Conservation (phyloP, 805 yeast species). For the Brettanomyces nanus region DNA sequence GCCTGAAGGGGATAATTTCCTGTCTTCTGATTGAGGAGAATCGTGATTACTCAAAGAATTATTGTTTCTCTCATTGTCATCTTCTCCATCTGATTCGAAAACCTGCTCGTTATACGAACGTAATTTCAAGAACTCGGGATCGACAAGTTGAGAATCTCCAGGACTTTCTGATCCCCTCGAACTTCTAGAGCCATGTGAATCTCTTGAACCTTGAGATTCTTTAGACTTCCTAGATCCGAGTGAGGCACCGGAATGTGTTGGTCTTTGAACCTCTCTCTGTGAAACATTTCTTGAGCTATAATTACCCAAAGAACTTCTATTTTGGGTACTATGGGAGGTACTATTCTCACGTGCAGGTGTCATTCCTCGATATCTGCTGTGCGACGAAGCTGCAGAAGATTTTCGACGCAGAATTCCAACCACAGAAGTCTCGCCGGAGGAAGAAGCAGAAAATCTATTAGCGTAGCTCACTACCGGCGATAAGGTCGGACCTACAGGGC, state of each 20-base stretch:
- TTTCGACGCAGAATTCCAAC: conserved; percentile 1
- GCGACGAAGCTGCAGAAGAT: conserved; percentile 5
- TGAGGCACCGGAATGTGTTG: not conserved
- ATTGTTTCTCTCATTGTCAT: conserved; percentile 16
- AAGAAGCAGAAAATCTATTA: conserved; percentile 5
- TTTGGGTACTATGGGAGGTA: no score
- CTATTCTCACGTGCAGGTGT: no score
- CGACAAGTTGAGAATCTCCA: conserved; percentile 5
- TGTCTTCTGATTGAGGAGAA: not conserved
- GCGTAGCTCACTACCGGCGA: conserved; percentile 21
- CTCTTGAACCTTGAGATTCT: not conserved
- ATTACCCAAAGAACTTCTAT: not conserved
- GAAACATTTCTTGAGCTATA: not conserved
- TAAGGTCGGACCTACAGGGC: conserved; percentile 15
- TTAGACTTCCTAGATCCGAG: not conserved
- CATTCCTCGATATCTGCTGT: no score
- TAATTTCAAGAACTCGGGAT: conserved; percentile 21
- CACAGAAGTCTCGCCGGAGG: not conserved
- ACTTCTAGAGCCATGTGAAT: not conserved
- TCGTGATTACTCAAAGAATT: not conserved
- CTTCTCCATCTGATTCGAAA: conserved; percentile 27
- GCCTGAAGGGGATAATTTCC: not conserved
- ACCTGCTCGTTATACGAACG: conserved; percentile 26
- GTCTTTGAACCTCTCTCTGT: not conserved
- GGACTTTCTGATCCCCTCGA: not conserved